Percentiles rank a stretch among this genome's conserved stretches.
These are phyloP conservation scores for Claviceps purpurea DNA, from an alignment of 2,329 filamentous ascomycete genomes.

Conservation along the genomic window DNA sequence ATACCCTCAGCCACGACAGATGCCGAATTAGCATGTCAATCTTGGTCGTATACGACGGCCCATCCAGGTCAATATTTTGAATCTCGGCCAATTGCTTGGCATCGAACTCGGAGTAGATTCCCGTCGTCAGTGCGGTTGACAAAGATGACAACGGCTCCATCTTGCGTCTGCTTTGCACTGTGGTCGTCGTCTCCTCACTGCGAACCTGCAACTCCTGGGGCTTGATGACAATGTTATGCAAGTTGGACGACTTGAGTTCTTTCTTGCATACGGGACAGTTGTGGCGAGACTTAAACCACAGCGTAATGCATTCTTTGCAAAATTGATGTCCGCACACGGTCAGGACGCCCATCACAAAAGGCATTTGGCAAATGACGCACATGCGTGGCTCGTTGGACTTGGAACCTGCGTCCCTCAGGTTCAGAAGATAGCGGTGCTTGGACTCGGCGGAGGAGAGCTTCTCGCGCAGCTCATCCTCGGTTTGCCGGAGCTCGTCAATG, in stretches of 20 bases:
- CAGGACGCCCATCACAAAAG: constrained; percentile 65
- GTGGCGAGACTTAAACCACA: constrained; percentile 62
- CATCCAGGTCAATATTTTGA: constrained; percentile 62
- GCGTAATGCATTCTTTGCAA: constrained; percentile 72
- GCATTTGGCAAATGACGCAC: constrained; percentile 74
- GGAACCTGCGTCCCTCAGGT: constrained; percentile 44
- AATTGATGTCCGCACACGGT: constrained; percentile 88
- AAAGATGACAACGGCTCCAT: constrained; percentile 10
- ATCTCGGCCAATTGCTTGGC: constrained; percentile 63
- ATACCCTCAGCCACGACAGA: constrained; percentile 68
- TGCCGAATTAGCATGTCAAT: constrained; percentile 75
- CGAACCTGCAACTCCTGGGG: constrained; percentile 59
- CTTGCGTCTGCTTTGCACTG: constrained; percentile 7
- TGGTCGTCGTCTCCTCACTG: constrained; percentile 11
- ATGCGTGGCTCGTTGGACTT: constrained; percentile 50
- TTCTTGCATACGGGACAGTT: constrained; percentile 81
- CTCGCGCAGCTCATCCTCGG: constrained; percentile 30
- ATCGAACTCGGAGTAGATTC: constrained; percentile 69
- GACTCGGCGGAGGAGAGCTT: constrained; percentile 52
- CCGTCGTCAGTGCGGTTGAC: constrained; percentile 8
- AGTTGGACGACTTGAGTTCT: constrained; percentile 47
- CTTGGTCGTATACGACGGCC: constrained; percentile 73
- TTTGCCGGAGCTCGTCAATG: constrained; percentile 21
- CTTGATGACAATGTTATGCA: constrained; percentile 78
- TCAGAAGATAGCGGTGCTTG: constrained; percentile 59